Conservation (phyloP, 2,329 filamentous ascomycete species). For the Cercospora janseana region DNA sequence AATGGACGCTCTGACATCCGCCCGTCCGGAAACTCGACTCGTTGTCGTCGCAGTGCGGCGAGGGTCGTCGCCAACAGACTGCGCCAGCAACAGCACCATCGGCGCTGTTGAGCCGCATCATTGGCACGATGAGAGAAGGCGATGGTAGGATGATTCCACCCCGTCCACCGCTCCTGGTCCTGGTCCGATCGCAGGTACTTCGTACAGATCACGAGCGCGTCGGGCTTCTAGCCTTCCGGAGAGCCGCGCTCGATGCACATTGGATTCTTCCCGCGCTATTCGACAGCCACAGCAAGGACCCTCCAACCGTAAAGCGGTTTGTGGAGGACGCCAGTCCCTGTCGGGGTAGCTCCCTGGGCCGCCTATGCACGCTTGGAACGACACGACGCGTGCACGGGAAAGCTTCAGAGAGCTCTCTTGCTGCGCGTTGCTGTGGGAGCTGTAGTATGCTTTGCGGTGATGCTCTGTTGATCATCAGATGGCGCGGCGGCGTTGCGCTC, state of each 20-base stretch:
- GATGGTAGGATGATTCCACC: too few species aligned
- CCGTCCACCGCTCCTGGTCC: too few species aligned
- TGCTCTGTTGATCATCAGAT: conserved; percentile 19
- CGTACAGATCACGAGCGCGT: background rate
- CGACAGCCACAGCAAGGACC: conserved; percentile 21
- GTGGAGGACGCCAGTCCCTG: conserved; percentile 26
- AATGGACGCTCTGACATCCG: background rate
- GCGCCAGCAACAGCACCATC: background rate
- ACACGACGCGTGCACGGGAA: conserved; percentile 19
- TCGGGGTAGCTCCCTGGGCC: conserved; percentile 28
- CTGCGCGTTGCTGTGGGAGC: too few species aligned
- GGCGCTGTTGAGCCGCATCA: background rate
- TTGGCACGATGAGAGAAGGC: too few species aligned
- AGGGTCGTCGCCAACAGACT: background rate
- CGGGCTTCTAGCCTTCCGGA: conserved; percentile 21
- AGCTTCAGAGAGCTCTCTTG: background rate
- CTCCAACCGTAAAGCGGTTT: conserved; percentile 25
- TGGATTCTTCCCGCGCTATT: conserved; percentile 5
- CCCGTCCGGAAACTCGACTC: conserved; percentile 3
- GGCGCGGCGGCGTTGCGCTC: conserved; percentile 14
- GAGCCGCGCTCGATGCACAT: conserved; percentile 19
- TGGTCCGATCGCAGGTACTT: too few species aligned
- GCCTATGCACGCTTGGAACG: conserved; percentile 24
- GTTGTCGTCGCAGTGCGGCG: background rate
- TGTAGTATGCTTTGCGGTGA: conserved; percentile 16